Base-by-base conservation (phyloP, 1,284 basidiomycete species). In the Tremellales sp. region DNA sequence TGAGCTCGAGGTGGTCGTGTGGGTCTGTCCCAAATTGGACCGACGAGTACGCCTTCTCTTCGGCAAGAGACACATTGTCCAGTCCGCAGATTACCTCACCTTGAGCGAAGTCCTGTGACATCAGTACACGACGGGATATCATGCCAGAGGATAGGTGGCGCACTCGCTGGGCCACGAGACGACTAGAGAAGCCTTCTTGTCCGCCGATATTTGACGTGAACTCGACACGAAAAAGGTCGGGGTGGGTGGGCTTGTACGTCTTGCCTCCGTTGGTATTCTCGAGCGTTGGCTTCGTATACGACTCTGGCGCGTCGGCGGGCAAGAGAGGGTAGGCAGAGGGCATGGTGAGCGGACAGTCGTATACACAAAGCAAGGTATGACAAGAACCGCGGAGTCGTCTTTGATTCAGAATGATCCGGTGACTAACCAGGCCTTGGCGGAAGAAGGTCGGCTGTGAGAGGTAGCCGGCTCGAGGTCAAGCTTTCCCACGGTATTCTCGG, bases 1-100 rank as follows among this genome's bases (percentile, higher is more conserved):
- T 81, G 43, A 85, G 73, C 55, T 82, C 79, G 48, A 84, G 70
- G 63, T 85, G 80, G 51, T 82, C 80, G 4, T 76, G 58, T 0
- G 68, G 56, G 2, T 77, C 79, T 27, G 73, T 75, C 1, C 75
- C 75, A 50, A 63, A 68, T 53, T 75, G 73, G 0, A 76, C 73
- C 10, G 72, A 74, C 7, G 68, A 72, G 54, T 76, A 75, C 4
- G 73, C 73, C 51, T 74, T 73, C 26, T 59, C 61, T 3, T 63
- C 61, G 5, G 70, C 73, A 8, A 56, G 45, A 10, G 62, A 68
- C 24, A 66, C 46, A 53, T 71, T 71, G 36, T 56, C 59, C 23
- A 75, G 45, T 6, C 17, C 42, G 2, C 67, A 65, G 42, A 75
- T 61, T 17, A 51, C 46, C 26, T 61, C 58, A 19, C 66, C 56